Evolutionary conservation across 768 basidiomycete species (phyloP).

Genomic region (Chalciporus piperatus): DNA sequence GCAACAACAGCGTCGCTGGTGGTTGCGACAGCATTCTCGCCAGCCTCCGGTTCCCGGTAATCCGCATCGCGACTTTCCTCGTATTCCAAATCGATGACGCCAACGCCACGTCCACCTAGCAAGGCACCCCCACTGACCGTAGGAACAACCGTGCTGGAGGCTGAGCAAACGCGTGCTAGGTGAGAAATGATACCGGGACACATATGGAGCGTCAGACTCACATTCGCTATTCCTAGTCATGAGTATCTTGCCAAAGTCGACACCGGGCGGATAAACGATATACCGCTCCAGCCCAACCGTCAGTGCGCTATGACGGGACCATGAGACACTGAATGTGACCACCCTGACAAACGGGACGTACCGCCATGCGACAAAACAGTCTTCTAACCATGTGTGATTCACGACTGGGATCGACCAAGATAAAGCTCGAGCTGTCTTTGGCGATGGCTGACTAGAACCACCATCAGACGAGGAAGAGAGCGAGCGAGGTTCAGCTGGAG

Average conservation of each 20-base stretch:
- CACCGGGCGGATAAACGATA: constrained; percentile 61
- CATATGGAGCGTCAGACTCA: not conserved
- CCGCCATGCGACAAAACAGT: constrained; percentile 82
- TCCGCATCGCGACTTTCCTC: constrained; percentile 22
- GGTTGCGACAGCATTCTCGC: not conserved
- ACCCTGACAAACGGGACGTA: constrained; percentile 2
- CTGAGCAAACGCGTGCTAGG: not conserved
- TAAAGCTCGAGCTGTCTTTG: constrained; percentile 70
- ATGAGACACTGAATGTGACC: not conserved
- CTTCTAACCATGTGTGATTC: constrained; percentile 90
- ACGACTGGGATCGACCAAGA: constrained; percentile 85
- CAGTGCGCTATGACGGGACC: constrained; percentile 35
- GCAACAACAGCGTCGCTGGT: not conserved
- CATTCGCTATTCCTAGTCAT: constrained; percentile 19
- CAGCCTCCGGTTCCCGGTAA: constrained; percentile 9
- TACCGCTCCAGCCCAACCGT: constrained; percentile 67
- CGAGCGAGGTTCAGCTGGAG: not conserved
- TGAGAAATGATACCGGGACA: not conserved
- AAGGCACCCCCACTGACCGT: constrained; percentile 26
- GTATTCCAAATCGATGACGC: constrained; percentile 16
- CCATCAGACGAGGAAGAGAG: not conserved
- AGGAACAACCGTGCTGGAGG: not conserved
- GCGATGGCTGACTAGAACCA: constrained; percentile 33
- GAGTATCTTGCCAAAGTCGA: constrained; percentile 56
- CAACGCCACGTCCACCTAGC: constrained; percentile 29